Conservation (phyloP, 805 yeast genomes). For the Candida ovalis region DNA sequence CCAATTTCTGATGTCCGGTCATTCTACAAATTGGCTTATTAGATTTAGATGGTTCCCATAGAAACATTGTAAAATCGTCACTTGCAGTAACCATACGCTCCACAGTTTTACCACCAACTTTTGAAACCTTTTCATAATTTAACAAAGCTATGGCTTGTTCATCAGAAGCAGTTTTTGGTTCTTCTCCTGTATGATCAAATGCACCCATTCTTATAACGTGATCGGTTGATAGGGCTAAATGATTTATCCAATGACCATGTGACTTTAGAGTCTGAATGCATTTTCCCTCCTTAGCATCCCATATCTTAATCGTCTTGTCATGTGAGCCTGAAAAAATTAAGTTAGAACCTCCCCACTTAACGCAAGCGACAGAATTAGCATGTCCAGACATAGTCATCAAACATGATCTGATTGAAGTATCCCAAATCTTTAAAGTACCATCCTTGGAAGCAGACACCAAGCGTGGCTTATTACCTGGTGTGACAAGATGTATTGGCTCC, state of each 20-base stretch:
- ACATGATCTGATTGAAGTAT: conserved; percentile 64
- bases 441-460: conserved; percentile 89
- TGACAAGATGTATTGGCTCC: conserved; percentile 88
- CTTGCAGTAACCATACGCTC: conserved; percentile 92
- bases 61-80: conserved; percentile 96
- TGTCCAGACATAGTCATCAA: conserved; percentile 80
- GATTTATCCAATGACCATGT: conserved; percentile 99
- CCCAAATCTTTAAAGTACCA: conserved; percentile 88
- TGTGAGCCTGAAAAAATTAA: conserved; percentile 86
- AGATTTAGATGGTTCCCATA: conserved; percentile 87
- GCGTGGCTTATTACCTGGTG: conserved; percentile 61
- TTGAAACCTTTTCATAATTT: conserved; percentile 61
- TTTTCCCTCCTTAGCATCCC: conserved; percentile 81
- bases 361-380: conserved; percentile 84
- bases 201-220: conserved; percentile 84
- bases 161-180: conserved; percentile 41
- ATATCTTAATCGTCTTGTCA: conserved; percentile 87
- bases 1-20: conserved; percentile 97
- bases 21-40: conserved; percentile 85
- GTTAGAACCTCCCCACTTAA: conserved; percentile 94
- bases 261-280: conserved; percentile 75
- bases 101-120: conserved; percentile 46
- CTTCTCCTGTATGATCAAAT: conserved; percentile 64
- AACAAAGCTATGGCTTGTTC: conserved; percentile 52
- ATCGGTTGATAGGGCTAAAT: conserved; percentile 87